Evolutionary conservation across 2,329 filamentous ascomycete species (phyloP), one percentile per base, ranked within the genome.

Genomic region (Coniella vitis): DNA sequence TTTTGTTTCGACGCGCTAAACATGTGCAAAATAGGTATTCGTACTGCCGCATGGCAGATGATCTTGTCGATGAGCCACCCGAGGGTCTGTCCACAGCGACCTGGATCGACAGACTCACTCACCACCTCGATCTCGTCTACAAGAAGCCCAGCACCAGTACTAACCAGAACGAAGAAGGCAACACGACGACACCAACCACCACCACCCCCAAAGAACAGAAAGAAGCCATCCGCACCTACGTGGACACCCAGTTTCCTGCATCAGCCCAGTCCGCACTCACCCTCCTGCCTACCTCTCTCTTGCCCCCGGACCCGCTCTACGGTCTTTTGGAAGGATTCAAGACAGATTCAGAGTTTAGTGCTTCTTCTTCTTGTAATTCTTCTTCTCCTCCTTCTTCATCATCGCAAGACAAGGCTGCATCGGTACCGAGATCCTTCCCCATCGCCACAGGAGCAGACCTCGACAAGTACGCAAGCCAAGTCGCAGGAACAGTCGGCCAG

Each of bases 21-120:
- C 42, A 12, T 4, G 12, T 3, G n/a, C 8, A 32, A 3, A 16
- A 37, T n/a, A 78, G 75, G 4, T 88, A 88, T 59, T 85, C 83
- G 0, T 88, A 87, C 60, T 89, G 85, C 57, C 74, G 85, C 10
- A 77, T 87, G 9, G 83, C 83, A 1, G 86, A 89, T 60, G 84
- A 89, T 57, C 69, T 89, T 4, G 76, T 89, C 8, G 85, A 89
- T 56, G 76, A 87, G 51, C 77, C 84, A 0, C 57, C 65, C 1
- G 71, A 70, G 1, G 60, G 68, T 1, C 59, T 67, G 0, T 77
- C 83, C 55, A 80, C 82, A 5, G 64, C 66, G 21, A 57, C 65
- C 8, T 86, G 81, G 75, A 77, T 86, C 39, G 60, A 65, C 14
- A 81, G 78, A 58, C 68, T 87, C 17, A 71, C 71, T 20, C 62